These are phyloP conservation scores for Suillus tomentosus DNA, from an alignment of 768 basidiomycete genomes.

Conservation along the genomic window DNA sequence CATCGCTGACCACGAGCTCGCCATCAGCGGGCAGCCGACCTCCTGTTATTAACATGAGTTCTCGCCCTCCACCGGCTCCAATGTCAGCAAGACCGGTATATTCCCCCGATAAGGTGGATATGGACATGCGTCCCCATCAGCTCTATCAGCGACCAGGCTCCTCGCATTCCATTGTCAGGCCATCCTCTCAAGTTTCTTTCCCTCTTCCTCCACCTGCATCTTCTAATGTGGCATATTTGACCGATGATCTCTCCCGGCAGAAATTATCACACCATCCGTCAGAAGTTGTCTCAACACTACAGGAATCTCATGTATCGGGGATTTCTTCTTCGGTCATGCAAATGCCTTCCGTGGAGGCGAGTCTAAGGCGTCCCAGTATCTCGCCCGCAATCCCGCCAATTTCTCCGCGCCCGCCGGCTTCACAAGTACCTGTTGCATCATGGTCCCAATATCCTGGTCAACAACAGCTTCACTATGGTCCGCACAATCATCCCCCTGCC, in stretches of 20 bases:
- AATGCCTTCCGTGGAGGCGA: conserved; percentile 20
- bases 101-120: conserved; percentile 1
- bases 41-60: conserved; percentile 18
- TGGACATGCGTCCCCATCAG: conserved; percentile 8
- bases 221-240: conserved; percentile 32
- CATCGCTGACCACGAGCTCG: conserved; percentile 10
- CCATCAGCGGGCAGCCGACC: neutral
- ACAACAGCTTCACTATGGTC: conserved; percentile 8
- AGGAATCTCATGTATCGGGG: conserved; percentile 10
- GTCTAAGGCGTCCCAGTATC: conserved; percentile 15
- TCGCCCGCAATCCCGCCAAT: conserved; percentile 16
- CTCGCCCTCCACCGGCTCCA: conserved; percentile 16
- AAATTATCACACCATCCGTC: conserved; percentile 32
- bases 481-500: neutral
- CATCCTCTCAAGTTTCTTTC: neutral
- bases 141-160: conserved; percentile 5
- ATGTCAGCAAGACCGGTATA: conserved; percentile 3
- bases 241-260: conserved; percentile 41
- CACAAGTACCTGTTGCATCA: conserved; percentile 9
- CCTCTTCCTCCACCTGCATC: neutral
- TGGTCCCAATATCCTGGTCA: conserved; percentile 3
- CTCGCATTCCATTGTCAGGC: conserved; percentile 8
- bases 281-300: neutral
- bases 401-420: conserved; percentile 23
- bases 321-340: conserved; percentile 44